These are phyloP conservation scores for Xerocomellus dryophilus DNA, from an alignment of 768 basidiomycete genomes.

Conservation along the genomic window DNA sequence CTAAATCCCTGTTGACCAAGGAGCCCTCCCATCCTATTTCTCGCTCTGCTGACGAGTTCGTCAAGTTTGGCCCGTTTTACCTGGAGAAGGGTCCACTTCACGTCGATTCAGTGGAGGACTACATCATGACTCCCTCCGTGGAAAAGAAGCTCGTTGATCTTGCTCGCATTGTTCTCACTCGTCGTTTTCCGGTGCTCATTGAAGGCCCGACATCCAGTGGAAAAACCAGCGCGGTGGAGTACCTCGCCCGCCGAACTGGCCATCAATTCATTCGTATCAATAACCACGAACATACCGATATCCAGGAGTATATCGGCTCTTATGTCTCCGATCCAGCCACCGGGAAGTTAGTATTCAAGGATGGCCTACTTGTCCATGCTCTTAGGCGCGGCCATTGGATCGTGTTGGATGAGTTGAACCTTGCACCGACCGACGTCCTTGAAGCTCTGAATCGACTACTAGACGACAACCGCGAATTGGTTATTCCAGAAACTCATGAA, in stretches of 20 bases:
- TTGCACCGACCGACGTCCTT: slow-evolving; percentile 96
- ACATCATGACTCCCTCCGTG: slow-evolving; percentile 94
- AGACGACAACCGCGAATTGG: slow-evolving; percentile 95
- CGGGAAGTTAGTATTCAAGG: slow-evolving; percentile 93
- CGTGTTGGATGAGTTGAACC: slow-evolving; percentile 94
- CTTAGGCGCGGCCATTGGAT: slow-evolving; percentile 94
- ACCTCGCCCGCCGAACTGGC: slow-evolving; percentile 87
- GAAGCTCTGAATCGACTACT: slow-evolving; percentile 95
- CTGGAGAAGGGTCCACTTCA: slow-evolving; percentile 73
- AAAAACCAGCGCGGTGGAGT: slow-evolving; percentile 96
- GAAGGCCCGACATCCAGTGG: slow-evolving; percentile 98
- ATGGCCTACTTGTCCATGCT: slow-evolving; percentile 91
- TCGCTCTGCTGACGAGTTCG: slow-evolving; percentile 49
- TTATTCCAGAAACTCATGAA: slow-evolving; percentile 95
- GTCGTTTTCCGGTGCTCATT: slow-evolving; percentile 90
- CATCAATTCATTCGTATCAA: slow-evolving; percentile 98
- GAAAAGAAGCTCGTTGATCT: slow-evolving; percentile 91
- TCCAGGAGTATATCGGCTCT: slow-evolving; percentile 96
- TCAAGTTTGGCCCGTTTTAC: slow-evolving; percentile 92
- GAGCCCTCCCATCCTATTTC: slow-evolving; percentile 56
- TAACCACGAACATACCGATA: slow-evolving; percentile 99
- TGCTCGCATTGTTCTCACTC: slow-evolving; percentile 85
- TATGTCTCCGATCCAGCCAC: slow-evolving; percentile 91
- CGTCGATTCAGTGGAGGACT: slow-evolving; percentile 67
- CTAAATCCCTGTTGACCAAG: slow-evolving; percentile 67